phyloP scores from a whole-genome alignment of 371 early-diverging fungal species.

The Fennellomyces sp. region DNA sequence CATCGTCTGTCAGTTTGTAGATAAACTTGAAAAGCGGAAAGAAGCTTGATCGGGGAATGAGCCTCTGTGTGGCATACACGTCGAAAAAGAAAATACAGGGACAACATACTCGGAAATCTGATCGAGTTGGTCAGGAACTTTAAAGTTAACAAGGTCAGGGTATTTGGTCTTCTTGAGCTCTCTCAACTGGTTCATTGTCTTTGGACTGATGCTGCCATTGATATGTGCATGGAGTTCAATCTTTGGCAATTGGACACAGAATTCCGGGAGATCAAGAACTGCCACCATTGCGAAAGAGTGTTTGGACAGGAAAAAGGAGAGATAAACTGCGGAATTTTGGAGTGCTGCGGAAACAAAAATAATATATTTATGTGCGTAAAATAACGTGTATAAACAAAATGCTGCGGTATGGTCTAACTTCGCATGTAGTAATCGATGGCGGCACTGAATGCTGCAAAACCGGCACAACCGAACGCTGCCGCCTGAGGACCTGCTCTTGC shows the following conservation, averaged over 20 bases:
- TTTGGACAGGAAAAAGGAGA: neutral
- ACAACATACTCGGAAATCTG: conserved; percentile 34
- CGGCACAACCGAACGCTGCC: conserved; percentile 83
- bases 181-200: conserved; percentile 44
- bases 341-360: neutral
- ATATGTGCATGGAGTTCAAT: conserved; percentile 69
- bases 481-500: conserved; percentile 82
- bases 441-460: conserved; percentile 94
- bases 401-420: conserved; percentile 2
- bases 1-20: conserved; percentile 58
- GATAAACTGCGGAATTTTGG: no score
- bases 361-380: neutral
- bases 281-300: neutral
- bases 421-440: conserved; percentile 71
- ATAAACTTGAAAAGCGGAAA: conserved; percentile 60
- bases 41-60: conserved; percentile 36
- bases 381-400: neutral
- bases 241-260: conserved; percentile 53
- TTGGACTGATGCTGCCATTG: conserved; percentile 58
- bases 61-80: neutral
- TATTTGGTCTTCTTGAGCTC: conserved; percentile 41
- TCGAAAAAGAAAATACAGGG: neutral
- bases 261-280: conserved; percentile 18
- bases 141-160: conserved; percentile 38
- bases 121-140: conserved; percentile 37